These are phyloP conservation scores for Colletotrichum tropicale DNA, from an alignment of 2,329 filamentous ascomycete species.

Conservation along the genomic window DNA sequence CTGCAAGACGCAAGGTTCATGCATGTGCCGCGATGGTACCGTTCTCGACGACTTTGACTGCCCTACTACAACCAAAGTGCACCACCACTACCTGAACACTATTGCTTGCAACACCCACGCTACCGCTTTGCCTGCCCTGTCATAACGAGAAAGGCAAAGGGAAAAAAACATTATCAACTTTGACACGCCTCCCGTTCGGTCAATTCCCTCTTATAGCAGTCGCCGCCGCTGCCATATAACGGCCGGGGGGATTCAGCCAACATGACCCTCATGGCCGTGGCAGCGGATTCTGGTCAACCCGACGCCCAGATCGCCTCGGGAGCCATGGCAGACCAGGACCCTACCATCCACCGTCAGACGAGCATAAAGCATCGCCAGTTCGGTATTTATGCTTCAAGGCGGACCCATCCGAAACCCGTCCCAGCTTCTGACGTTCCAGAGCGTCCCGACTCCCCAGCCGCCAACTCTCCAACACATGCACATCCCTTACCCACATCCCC, in stretches of 20 bases:
- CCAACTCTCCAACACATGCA: slow-evolving; percentile 27
- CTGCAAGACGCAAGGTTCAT: slow-evolving; percentile 19
- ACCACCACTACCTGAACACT: slow-evolving; percentile 18
- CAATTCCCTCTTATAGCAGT: not conserved
- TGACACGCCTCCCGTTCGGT: not conserved
- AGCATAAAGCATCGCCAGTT: slow-evolving; percentile 23
- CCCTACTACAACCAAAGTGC: slow-evolving; percentile 6
- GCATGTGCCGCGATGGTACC: slow-evolving; percentile 21
- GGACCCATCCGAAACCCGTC: slow-evolving; percentile 19
- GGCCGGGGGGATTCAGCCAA: slow-evolving; percentile 9
- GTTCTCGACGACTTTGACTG: slow-evolving; percentile 16
- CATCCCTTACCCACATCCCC: slow-evolving; percentile 40
- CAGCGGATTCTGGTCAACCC: slow-evolving; percentile 20
- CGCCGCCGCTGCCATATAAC: slow-evolving; percentile 17
- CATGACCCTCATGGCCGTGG: slow-evolving; percentile 23
- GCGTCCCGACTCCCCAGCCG: slow-evolving; percentile 16
- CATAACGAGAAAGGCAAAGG: not conserved
- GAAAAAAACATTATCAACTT: not conserved
- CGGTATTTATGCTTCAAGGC: slow-evolving; percentile 22
- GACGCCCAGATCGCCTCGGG: slow-evolving; percentile 2
- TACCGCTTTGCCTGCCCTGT: slow-evolving; percentile 5
- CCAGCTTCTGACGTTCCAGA: slow-evolving; percentile 19
- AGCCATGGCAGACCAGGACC: slow-evolving; percentile 9
- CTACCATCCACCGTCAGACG: slow-evolving; percentile 7
- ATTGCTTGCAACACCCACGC: slow-evolving; percentile 20